Conservation (phyloP, 768 basidiomycete genomes). For the Tricholoma terreum region DNA sequence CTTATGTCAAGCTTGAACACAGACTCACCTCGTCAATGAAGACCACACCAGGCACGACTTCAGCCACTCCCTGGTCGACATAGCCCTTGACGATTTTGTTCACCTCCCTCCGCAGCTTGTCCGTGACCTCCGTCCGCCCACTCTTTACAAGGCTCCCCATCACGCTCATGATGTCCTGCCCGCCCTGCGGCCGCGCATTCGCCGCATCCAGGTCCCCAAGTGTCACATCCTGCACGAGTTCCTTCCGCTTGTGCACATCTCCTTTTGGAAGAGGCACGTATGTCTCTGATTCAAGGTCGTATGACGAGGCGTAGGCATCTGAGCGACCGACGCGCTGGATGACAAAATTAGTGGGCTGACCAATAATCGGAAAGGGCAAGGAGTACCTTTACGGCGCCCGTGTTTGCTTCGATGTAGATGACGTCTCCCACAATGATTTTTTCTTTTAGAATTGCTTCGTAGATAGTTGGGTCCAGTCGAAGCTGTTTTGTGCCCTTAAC, state of each 20-base stretch:
- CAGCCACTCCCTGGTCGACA: slow-evolving; percentile 97
- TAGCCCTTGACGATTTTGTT: slow-evolving; percentile 97
- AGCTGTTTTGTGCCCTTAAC: slow-evolving; percentile 92
- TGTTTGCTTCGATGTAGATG: slow-evolving; percentile 91
- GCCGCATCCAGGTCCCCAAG: slow-evolving; percentile 95
- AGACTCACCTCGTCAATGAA: slow-evolving; percentile 93
- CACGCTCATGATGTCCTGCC: slow-evolving; percentile 98
- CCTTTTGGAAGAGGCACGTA: slow-evolving; percentile 85
- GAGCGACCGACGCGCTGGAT: slow-evolving; percentile 89
- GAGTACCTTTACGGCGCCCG: slow-evolving; percentile 89
- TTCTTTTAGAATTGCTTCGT: slow-evolving; percentile 96
- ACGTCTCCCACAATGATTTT: slow-evolving; percentile 96
- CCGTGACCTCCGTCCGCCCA: slow-evolving; percentile 93
- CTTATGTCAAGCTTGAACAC: slow-evolving; percentile 1
- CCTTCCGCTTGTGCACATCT: slow-evolving; percentile 24
- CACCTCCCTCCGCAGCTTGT: slow-evolving; percentile 92
- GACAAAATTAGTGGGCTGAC: slow-evolving; percentile 1
- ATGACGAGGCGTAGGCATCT: slow-evolving; percentile 96
- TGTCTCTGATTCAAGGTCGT: slow-evolving; percentile 96
- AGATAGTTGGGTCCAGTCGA: slow-evolving; percentile 90
- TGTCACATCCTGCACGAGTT: slow-evolving; percentile 24
- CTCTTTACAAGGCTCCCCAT: slow-evolving; percentile 92
- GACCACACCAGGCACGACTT: slow-evolving; percentile 95
- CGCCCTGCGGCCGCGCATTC: slow-evolving; percentile 93
- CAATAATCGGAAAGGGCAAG: not conserved